Evolutionary conservation across 2,329 filamentous ascomycete species (phyloP).

Genomic region (Nemania abortiva): DNA sequence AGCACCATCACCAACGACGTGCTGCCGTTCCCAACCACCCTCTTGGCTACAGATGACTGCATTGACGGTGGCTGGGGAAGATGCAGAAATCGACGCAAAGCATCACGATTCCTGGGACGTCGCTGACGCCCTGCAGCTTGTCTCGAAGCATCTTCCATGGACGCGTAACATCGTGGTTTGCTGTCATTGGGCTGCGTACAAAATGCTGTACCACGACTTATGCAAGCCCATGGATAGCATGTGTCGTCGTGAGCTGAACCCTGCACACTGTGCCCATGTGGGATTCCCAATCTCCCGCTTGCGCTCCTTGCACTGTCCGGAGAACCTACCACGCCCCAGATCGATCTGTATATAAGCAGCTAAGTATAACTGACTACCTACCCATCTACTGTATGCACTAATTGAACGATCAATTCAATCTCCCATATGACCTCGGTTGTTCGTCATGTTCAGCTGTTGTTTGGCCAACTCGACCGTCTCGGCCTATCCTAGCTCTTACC

Average conservation of each 20-base stretch:
- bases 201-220: slow-evolving; percentile 43
- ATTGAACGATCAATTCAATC: slow-evolving; percentile 12
- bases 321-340: background rate
- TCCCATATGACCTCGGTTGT: slow-evolving; percentile 27
- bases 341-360: slow-evolving; percentile 37
- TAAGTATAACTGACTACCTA: background rate
- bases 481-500: slow-evolving; percentile 23
- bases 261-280: slow-evolving; percentile 37
- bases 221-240: slow-evolving; percentile 44
- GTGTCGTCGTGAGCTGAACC: slow-evolving; percentile 42
- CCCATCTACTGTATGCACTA: too few relatives aligned
- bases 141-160: slow-evolving; percentile 35
- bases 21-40: background rate
- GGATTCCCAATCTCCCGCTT: slow-evolving; percentile 15
- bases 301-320: background rate
- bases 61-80: slow-evolving; percentile 34
- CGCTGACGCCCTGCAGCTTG: slow-evolving; percentile 34
- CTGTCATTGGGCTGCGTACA: slow-evolving; percentile 44
- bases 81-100: slow-evolving; percentile 11
- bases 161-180: slow-evolving; percentile 48
- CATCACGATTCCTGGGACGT: slow-evolving; percentile 23
- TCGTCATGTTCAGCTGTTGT: slow-evolving; percentile 25
- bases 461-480: slow-evolving; percentile 31
- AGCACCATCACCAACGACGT: slow-evolving; percentile 7
- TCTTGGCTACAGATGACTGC: background rate